phyloP scores from a whole-genome alignment of 1,284 basidiomycete species.

The Sanghuangporus weigelae region DNA sequence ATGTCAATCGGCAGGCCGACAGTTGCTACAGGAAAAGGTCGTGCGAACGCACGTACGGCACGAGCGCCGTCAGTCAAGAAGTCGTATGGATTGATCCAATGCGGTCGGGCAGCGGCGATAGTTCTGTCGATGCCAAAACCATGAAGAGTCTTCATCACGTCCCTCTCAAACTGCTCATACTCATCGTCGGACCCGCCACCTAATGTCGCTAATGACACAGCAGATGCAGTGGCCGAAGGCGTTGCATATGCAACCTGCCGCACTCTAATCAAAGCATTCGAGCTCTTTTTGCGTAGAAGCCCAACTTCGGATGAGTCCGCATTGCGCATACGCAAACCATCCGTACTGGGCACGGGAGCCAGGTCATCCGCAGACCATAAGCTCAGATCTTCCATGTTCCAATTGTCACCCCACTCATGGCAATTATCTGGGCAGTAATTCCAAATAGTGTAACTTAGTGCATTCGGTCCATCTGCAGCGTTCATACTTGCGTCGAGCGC shows the following conservation, averaged over 20 bases:
- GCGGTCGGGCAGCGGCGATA: not conserved
- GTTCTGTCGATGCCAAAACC: not conserved
- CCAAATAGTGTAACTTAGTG: slow-evolving; percentile 86
- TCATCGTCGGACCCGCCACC: slow-evolving; percentile 15
- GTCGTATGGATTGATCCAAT: slow-evolving; percentile 46
- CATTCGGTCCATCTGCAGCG: slow-evolving; percentile 81
- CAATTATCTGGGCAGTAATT: slow-evolving; percentile 79
- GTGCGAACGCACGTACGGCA: slow-evolving; percentile 75
- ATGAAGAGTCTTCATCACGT: not conserved
- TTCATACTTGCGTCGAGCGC: slow-evolving; percentile 93
- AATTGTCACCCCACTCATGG: slow-evolving; percentile 91
- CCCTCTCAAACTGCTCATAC: not conserved
- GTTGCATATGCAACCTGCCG: slow-evolving; percentile 1
- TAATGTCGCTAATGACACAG: slow-evolving; percentile 14
- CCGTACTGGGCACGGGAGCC: slow-evolving; percentile 27
- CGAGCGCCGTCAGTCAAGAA: slow-evolving; percentile 80
- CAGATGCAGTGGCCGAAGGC: slow-evolving; percentile 3
- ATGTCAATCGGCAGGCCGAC: slow-evolving; percentile 66
- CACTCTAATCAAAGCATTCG: slow-evolving; percentile 8
- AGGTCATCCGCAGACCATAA: slow-evolving; percentile 83
- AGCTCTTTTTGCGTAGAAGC: slow-evolving; percentile 11
- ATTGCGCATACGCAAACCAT: slow-evolving; percentile 9
- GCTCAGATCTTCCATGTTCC: slow-evolving; percentile 96
- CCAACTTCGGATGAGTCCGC: slow-evolving; percentile 10
- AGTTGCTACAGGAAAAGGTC: slow-evolving; percentile 75